Evolutionary conservation across 1,284 basidiomycete species (phyloP).

Genomic region (Tranzscheliella williamsii): DNA sequence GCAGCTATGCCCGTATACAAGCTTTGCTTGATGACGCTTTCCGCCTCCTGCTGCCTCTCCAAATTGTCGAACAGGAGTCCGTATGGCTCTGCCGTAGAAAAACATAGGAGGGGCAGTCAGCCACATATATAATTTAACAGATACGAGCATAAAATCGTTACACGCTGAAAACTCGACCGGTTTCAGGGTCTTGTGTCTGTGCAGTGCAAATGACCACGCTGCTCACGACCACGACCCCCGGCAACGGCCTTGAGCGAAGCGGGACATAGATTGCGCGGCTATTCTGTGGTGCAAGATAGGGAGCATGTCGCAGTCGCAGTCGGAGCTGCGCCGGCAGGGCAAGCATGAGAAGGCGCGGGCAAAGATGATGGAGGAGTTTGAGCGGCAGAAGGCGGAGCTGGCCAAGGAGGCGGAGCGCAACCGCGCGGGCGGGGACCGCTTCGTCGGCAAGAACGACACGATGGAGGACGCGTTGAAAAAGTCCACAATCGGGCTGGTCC

Average conservation of each 20-base stretch:
- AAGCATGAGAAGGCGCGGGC: constrained; percentile 46
- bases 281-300: no score
- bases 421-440: constrained; percentile 69
- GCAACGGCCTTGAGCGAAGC: no score
- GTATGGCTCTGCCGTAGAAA: constrained; percentile 30
- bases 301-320: constrained; percentile 46
- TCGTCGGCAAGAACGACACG: constrained; percentile 89
- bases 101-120: no score
- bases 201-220: no score
- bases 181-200: no score
- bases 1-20: no score
- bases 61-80: constrained; percentile 13
- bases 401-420: constrained; percentile 63
- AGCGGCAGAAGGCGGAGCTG: constrained; percentile 82
- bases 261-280: no score
- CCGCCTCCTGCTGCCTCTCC: constrained; percentile 9
- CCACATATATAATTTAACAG: no score
- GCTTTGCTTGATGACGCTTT: neutral
- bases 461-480: constrained; percentile 93
- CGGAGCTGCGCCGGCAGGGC: constrained; percentile 40
- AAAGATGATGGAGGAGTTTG: constrained; percentile 71
- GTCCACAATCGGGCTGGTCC: constrained; percentile 89
- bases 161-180: no score
- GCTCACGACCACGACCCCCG: no score
- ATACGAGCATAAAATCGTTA: no score